Percentiles rank a stretch among this genome's conserved stretches.
Evolutionary conservation across 73 alveolate genomes (phyloP).

Genomic region (Uronychia setigera): DNA sequence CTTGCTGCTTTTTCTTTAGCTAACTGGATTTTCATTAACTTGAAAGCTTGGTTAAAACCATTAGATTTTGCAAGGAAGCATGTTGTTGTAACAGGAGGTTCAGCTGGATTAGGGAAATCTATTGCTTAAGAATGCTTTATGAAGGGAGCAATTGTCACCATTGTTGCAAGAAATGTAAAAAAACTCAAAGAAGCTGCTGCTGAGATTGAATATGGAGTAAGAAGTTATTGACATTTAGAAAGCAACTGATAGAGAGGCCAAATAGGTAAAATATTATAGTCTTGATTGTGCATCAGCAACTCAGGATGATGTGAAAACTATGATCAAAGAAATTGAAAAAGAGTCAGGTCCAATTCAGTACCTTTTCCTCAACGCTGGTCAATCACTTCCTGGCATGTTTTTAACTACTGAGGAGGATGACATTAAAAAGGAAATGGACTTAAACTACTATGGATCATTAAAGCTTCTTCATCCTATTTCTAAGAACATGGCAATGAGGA

Average conservation of each 20-base stretch:
- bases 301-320: background rate
- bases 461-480: slow-evolving; percentile 31
- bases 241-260: too few relatives aligned
- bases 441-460: slow-evolving; percentile 25
- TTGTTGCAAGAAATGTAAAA: slow-evolving; percentile 25
- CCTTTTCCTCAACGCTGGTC: slow-evolving; percentile 31
- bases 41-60: too few relatives aligned
- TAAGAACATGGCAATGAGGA: slow-evolving; percentile 27
- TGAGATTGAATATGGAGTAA: too few relatives aligned
- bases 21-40: too few relatives aligned
- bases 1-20: too few relatives aligned
- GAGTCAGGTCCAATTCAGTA: slow-evolving; percentile 11
- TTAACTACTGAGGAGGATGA: background rate
- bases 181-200: slow-evolving; percentile 20
- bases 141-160: slow-evolving; percentile 26
- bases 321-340: slow-evolving; percentile 17
- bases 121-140: slow-evolving; percentile 4
- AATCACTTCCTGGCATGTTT: slow-evolving; percentile 38
- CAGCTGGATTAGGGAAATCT: slow-evolving; percentile 27
- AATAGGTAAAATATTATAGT: background rate
- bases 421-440: slow-evolving; percentile 6
- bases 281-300: slow-evolving; percentile 1
- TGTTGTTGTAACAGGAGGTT: slow-evolving; percentile 27
- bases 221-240: too few relatives aligned
- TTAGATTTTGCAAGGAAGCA: too few relatives aligned